Evolutionary conservation across 2,329 filamentous ascomycete genomes (phyloP).

Genomic region (Tolypocladium guangdongense): DNA sequence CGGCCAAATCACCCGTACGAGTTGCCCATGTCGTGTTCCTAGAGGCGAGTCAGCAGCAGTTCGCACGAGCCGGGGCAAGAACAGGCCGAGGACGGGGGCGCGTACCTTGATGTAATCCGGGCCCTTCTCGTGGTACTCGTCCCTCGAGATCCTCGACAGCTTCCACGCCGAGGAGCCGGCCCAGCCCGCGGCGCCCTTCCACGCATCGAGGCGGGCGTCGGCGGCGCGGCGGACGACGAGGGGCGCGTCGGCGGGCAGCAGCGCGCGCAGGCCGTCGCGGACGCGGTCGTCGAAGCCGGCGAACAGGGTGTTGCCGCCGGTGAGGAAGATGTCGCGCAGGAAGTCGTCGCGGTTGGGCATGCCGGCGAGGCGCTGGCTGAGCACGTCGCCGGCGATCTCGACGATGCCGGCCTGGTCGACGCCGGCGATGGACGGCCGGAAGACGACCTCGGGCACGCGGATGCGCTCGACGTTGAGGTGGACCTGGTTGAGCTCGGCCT

Average conservation of each 20-base stretch:
- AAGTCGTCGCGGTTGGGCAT: conserved; percentile 53
- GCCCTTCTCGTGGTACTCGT: conserved; percentile 87
- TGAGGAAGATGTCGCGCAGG: conserved; percentile 80
- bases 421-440: conserved; percentile 84
- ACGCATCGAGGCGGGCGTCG: conserved; percentile 77
- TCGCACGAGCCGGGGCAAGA: background rate
- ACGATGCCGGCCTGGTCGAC: conserved; percentile 88
- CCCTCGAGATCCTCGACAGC: conserved; percentile 57
- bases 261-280: conserved; percentile 57
- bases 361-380: conserved; percentile 65
- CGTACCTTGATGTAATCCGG: conserved; percentile 81
- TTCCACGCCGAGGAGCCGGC: conserved; percentile 50
- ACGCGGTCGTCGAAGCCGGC: conserved; percentile 77
- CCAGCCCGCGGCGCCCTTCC: conserved; percentile 88
- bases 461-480: conserved; percentile 97
- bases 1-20: conserved; percentile 33
- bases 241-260: conserved; percentile 57
- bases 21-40: conserved; percentile 60
- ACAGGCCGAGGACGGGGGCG: conserved; percentile 5
- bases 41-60: background rate
- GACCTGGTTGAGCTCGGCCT: conserved; percentile 72
- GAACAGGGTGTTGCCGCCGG: conserved; percentile 86
- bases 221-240: conserved; percentile 62
- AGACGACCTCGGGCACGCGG: conserved; percentile 84
- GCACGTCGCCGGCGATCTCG: conserved; percentile 83